These are phyloP conservation scores for Coix lacrymajobi DNA, from an alignment of 176 grass and related monocot genomes.

Conservation along the genomic window DNA sequence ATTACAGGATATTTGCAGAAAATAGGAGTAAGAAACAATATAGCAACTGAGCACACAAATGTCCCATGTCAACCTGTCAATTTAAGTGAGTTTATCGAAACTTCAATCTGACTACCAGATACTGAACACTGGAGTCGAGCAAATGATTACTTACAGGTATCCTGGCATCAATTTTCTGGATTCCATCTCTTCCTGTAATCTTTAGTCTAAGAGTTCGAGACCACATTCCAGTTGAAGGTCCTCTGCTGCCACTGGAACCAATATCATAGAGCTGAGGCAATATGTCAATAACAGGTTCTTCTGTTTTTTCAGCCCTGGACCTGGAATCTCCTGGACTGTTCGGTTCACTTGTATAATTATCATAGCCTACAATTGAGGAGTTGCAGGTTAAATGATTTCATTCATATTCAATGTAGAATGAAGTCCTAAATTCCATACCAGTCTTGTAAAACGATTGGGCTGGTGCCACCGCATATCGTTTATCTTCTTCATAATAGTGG, in stretches of 20 bases:
- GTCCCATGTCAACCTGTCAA: background rate
- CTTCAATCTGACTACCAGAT: background rate
- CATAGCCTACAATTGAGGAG: constrained; percentile 42
- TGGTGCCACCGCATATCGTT: constrained; percentile 46
- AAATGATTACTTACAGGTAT: constrained; percentile 67
- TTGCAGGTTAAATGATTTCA: background rate
- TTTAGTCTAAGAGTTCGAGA: constrained; percentile 67
- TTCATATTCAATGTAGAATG: constrained; percentile 3
- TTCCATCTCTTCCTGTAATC: constrained; percentile 83
- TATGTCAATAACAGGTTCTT: constrained; percentile 83
- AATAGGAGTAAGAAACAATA: background rate
- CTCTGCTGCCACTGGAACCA: constrained; percentile 48
- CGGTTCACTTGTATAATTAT: constrained; percentile 28
- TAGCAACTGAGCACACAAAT: background rate
- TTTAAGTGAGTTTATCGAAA: background rate
- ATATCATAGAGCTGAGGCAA: constrained; percentile 64
- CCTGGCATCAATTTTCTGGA: constrained; percentile 83
- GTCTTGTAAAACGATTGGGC: constrained; percentile 44
- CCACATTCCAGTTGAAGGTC: constrained; percentile 66
- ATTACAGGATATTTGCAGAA: background rate
- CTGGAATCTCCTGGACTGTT: constrained; percentile 35
- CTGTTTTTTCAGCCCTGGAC: constrained; percentile 13
- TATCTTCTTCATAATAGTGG: constrained; percentile 92
- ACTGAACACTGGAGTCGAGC: background rate
- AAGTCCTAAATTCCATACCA: constrained; percentile 28